Percentiles rank a stretch among this genome's conserved stretches.
Conservation (phyloP, 768 basidiomycete genomes). For the Termitomyces sp. region DNA sequence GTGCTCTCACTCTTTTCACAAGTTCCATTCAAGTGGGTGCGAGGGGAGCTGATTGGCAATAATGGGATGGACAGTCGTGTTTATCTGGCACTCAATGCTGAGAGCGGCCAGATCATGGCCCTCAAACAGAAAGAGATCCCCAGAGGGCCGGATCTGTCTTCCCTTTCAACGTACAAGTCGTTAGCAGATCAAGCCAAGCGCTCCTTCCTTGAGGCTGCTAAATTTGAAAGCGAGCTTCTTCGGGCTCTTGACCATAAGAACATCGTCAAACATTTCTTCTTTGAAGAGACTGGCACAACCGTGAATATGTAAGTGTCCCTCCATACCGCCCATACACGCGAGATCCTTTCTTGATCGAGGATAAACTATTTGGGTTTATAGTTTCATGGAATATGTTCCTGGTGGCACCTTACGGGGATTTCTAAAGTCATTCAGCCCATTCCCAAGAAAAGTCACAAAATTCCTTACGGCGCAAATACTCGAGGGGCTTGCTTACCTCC, state of each 20-base stretch:
- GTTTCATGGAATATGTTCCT: slow-evolving; percentile 97
- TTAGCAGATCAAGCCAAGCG: slow-evolving; percentile 61
- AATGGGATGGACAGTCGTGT: slow-evolving; percentile 95
- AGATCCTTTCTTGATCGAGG: neutral
- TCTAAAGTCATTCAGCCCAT: slow-evolving; percentile 84
- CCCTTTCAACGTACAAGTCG: neutral
- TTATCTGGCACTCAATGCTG: slow-evolving; percentile 91
- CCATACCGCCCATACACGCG: neutral
- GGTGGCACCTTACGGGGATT: slow-evolving; percentile 91
- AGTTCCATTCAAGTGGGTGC: slow-evolving; percentile 96
- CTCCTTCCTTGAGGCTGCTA: slow-evolving; percentile 86
- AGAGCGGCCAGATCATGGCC: slow-evolving; percentile 95
- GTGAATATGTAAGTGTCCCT: slow-evolving; percentile 79
- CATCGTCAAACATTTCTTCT: slow-evolving; percentile 94
- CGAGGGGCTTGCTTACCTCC: slow-evolving; percentile 87
- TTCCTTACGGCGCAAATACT: slow-evolving; percentile 91
- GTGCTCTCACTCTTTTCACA: slow-evolving; percentile 11
- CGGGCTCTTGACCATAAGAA: slow-evolving; percentile 94
- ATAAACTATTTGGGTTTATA: slow-evolving; percentile 25
- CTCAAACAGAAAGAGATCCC: slow-evolving; percentile 98
- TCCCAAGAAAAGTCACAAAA: slow-evolving; percentile 85
- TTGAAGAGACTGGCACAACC: slow-evolving; percentile 80
- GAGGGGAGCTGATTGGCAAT: slow-evolving; percentile 94
- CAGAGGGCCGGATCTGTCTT: slow-evolving; percentile 39
- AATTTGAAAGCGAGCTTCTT: slow-evolving; percentile 90